These are phyloP conservation scores for Gypsophila paniculata DNA, from an alignment of 179 eudicot genomes.

Conservation along the genomic window DNA sequence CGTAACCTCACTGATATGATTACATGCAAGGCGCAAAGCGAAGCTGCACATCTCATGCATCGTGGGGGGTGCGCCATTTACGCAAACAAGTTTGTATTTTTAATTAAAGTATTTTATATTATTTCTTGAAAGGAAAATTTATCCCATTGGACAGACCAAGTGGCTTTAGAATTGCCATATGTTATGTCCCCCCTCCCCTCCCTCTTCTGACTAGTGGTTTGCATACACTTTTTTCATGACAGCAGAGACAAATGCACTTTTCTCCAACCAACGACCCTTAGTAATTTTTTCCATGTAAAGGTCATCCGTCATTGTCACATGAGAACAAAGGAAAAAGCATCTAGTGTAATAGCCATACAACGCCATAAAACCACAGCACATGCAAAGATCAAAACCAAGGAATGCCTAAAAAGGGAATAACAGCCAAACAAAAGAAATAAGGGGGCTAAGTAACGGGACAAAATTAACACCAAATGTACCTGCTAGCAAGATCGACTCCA, in stretches of 20 bases:
- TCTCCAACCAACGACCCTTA: background rate
- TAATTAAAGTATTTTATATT: too few relatives aligned
- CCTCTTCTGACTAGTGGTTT: background rate
- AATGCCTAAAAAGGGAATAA: background rate
- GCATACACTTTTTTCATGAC: background rate
- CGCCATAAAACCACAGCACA: background rate
- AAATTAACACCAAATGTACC: constrained; percentile 35
- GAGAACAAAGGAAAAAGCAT: too few relatives aligned
- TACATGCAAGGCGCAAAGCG: too few relatives aligned
- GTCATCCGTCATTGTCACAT: too few relatives aligned
- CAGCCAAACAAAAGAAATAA: background rate
- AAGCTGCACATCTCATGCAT: too few relatives aligned
- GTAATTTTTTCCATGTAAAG: too few relatives aligned
- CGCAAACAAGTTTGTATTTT: too few relatives aligned
- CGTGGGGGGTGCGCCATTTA: too few relatives aligned
- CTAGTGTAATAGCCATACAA: background rate
- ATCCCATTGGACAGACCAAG: background rate
- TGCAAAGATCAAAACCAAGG: background rate
- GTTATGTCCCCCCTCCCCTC: background rate
- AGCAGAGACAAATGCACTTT: background rate
- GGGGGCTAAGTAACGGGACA: background rate
- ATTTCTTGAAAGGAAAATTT: too few relatives aligned
- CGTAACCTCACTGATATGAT: too few relatives aligned
- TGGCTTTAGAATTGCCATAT: background rate
- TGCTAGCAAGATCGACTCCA: constrained; percentile 82